These are phyloP conservation scores for Diutina siamensis DNA, from an alignment of 1,139 yeast species.

Conservation along the genomic window DNA sequence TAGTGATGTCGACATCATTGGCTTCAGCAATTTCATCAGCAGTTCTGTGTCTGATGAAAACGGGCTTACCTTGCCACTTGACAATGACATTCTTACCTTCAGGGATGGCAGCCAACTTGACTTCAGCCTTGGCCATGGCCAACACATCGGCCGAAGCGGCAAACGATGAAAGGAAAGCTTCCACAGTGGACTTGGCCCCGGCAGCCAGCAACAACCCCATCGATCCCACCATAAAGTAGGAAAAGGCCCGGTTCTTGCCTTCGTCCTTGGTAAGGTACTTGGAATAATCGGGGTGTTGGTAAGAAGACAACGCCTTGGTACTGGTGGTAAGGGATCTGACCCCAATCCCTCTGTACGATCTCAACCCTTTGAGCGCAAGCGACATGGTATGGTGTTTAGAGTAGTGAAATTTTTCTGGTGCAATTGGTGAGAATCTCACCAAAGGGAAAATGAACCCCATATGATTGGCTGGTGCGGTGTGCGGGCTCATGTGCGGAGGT, in stretches of 20 bases:
- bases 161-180: conserved; percentile 85
- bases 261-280: conserved; percentile 71
- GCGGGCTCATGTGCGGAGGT: not conserved
- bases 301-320: conserved; percentile 52
- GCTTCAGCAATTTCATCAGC: conserved; percentile 91
- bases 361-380: not conserved
- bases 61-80: conserved; percentile 99
- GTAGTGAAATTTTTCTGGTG: conserved; percentile 1
- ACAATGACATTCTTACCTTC: conserved; percentile 97
- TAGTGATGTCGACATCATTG: conserved; percentile 57
- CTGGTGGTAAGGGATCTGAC: conserved; percentile 31
- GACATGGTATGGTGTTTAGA: conserved; percentile 7
- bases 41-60: conserved; percentile 98
- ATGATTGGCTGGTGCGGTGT: not conserved
- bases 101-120: conserved; percentile 87
- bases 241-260: conserved; percentile 69
- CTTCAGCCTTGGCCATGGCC: conserved; percentile 99
- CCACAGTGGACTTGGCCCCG: conserved; percentile 97
- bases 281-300: conserved; percentile 88
- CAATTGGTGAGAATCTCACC: not conserved
- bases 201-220: conserved; percentile 91
- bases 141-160: conserved; percentile 98
- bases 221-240: conserved; percentile 97
- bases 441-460: not conserved
- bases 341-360: conserved; percentile 6